Percentiles rank a stretch among this genome's conserved stretches.
Conservation (phyloP, 2,329 filamentous ascomycete genomes). For the Raffaelea ambrosiae region DNA sequence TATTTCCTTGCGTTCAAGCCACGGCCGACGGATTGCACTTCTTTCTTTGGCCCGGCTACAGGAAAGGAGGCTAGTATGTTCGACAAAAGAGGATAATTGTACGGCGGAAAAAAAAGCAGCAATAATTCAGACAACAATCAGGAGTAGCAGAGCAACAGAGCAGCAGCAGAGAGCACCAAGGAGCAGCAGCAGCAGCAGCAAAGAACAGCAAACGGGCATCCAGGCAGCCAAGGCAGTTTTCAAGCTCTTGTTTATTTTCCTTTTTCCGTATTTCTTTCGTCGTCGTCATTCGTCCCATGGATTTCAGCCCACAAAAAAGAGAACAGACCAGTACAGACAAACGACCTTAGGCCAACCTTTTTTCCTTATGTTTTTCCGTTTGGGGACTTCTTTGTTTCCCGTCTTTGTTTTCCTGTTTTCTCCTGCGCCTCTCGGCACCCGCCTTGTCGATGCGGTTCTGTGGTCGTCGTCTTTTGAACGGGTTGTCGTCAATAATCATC, state of each 20-base stretch:
- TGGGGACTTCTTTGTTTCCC: neutral
- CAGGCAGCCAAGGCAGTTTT: neutral
- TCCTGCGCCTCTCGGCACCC: neutral
- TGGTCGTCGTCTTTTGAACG: neutral
- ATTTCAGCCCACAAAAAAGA: neutral
- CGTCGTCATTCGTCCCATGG: conserved; percentile 1
- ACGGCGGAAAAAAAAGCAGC: conserved; percentile 12
- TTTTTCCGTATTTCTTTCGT: neutral
- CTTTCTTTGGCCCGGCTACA: conserved; percentile 1
- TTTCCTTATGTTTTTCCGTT: neutral
- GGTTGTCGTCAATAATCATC: conserved; percentile 4
- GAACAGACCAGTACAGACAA: conserved; percentile 3
- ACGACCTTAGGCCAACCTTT: neutral
- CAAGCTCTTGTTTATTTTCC: neutral
- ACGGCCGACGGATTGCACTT: conserved; percentile 1
- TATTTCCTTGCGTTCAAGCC: neutral
- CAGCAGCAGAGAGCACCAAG: neutral
- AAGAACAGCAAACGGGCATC: neutral
- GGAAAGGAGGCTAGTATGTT: conserved; percentile 6
- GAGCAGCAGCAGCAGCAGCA: conserved; percentile 1
- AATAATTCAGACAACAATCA: conserved; percentile 8
- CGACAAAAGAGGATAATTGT: conserved; percentile 4
- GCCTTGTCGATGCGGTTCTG: neutral
- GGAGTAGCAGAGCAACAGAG: neutral
- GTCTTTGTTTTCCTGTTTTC: neutral